A percentile compares a stretch with the other conserved stretches of the same genome.
phyloP scores from a whole-genome alignment of 1,284 basidiomycete genomes.

The Marasmius oreades region DNA sequence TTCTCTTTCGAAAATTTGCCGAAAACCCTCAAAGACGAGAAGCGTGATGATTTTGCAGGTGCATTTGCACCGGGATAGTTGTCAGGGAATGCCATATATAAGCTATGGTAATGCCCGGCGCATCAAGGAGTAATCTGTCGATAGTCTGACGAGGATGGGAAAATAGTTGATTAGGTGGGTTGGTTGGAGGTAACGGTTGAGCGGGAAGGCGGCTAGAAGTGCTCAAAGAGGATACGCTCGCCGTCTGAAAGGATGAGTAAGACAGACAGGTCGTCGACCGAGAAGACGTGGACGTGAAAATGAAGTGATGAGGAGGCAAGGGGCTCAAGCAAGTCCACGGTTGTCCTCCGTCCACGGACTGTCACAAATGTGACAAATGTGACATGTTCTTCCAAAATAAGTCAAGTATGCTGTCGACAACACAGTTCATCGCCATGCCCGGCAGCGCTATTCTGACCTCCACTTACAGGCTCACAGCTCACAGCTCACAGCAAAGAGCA shows the following conservation, averaged over 20 bases:
- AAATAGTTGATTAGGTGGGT: neutral
- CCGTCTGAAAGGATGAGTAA: neutral
- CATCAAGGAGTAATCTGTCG: neutral
- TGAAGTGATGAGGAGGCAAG: neutral
- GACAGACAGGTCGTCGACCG: neutral
- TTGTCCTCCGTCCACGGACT: neutral
- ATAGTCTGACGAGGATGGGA: neutral
- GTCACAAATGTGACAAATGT: neutral
- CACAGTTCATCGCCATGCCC: no score
- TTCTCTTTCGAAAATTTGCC: slow-evolving; percentile 35
- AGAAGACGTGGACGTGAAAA: neutral
- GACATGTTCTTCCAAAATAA: no score
- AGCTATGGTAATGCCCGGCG: neutral
- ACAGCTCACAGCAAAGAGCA: no score
- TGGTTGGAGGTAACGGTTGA: neutral
- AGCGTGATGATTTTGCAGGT: slow-evolving; percentile 40
- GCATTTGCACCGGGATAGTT: slow-evolving; percentile 1
- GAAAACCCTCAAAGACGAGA: slow-evolving; percentile 62
- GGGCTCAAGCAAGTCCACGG: neutral
- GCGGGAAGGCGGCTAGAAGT: neutral
- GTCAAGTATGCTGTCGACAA: no score
- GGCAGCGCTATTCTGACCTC: no score
- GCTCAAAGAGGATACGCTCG: neutral
- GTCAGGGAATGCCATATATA: neutral
- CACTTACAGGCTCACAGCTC: no score